Evolutionary conservation across 2,329 filamentous ascomycete genomes (phyloP).

Genomic region (Diaporthe sp.): DNA sequence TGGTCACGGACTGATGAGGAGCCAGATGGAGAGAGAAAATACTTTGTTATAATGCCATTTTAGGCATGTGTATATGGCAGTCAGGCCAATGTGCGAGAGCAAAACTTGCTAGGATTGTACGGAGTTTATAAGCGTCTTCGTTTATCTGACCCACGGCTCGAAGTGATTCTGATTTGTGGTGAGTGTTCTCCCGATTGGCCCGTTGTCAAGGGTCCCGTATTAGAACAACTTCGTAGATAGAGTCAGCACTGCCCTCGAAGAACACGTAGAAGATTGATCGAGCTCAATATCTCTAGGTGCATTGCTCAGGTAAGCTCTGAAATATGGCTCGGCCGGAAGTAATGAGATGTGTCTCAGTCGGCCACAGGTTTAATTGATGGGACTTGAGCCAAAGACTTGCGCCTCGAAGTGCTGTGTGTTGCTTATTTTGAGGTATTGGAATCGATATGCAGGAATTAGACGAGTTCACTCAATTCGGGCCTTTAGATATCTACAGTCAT

Average conservation of each 20-base stretch:
- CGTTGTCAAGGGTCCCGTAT: background rate
- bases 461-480: too few species aligned
- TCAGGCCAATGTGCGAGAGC: slow-evolving; percentile 33
- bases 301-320: background rate
- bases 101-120: slow-evolving; percentile 31
- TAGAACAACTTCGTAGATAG: background rate
- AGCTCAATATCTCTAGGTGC: too few species aligned
- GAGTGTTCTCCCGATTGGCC: background rate
- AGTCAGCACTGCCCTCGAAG: background rate
- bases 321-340: background rate
- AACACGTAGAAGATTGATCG: background rate
- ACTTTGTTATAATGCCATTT: slow-evolving; percentile 15
- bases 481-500: background rate
- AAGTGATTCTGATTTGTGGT: background rate
- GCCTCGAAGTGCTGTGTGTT: background rate
- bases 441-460: too few species aligned
- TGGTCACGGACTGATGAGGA: background rate
- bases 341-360: background rate
- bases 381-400: background rate
- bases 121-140: slow-evolving; percentile 28
- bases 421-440: background rate
- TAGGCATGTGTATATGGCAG: slow-evolving; percentile 35
- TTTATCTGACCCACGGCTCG: background rate
- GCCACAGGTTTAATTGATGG: background rate
- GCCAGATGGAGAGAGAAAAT: background rate